Evolutionary conservation across 2,329 filamentous ascomycete species (phyloP), one percentile per base, ranked within the genome.

Genomic region (Epichloe sylvatica): DNA sequence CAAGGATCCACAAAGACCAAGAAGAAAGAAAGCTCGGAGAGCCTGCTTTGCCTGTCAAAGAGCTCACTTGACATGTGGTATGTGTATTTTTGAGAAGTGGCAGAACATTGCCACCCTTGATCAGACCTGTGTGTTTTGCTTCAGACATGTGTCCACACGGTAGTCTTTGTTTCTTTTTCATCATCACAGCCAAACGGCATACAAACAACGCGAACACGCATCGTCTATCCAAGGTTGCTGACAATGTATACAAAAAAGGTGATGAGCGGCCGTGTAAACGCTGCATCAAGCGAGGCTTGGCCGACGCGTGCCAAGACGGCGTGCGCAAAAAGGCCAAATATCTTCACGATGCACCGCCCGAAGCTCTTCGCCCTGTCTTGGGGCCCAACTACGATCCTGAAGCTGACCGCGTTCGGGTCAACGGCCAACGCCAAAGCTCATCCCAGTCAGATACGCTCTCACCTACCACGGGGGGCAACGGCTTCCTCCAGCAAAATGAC

Each of bases 241-340:
- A 67, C 58, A 63, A 53, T 61, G 52, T 54, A 53, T 57, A 34
- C 15, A 12, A 39, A 62, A 9, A 9, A 97, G 92, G 91, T 60
- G 92, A 98, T 65, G 91, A 98, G 67, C 79, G 92, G 58, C 92
- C 92, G 48, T 98, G 92, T 64, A 81, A 89, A 62, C 77, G 92
- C 61, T 98, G 92, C 66, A 88, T 97, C 59, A 96, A 96, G 68
- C 84, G 92, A 59, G 87, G 88, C 43, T 78, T 97, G 21, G 86
- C 89, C 60, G 89, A 95, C 64, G 81, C 81, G 53, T 98, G 92
- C 62, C 89, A 95, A 66, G 92, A 98, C 63, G 92, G 92, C 49
- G 89, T 97, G 47, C 84, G 92, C 55, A 98, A 98, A 69, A 98
- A 97, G 75, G 92, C 92, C 47, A 98, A 98, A 67, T 98, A 98